A percentile compares a stretch with the other conserved stretches of the same genome.
These are phyloP conservation scores for Sporothrix pallida DNA, from an alignment of 2,329 filamentous ascomycete genomes.

Conservation along the genomic window DNA sequence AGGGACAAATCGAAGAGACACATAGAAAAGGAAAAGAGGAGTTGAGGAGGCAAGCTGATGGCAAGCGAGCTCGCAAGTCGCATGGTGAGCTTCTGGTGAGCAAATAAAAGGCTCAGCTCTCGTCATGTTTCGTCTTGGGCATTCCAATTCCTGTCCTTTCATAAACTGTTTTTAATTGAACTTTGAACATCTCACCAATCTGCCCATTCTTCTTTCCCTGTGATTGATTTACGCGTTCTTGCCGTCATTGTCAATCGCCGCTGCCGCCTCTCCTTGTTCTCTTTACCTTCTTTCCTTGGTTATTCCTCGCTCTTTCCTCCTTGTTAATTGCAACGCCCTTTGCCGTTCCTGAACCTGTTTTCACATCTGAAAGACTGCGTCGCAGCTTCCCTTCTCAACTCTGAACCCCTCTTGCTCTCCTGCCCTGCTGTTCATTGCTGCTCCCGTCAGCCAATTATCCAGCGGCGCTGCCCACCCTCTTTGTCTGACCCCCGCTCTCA, in stretches of 20 bases:
- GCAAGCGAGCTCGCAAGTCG: neutral
- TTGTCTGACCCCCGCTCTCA: slow-evolving; percentile 21
- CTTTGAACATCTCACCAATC: neutral
- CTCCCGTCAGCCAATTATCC: slow-evolving; percentile 41
- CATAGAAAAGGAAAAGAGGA: neutral
- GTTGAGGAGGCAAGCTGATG: neutral
- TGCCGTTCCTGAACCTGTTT: neutral
- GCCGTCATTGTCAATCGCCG: neutral
- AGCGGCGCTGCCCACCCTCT: slow-evolving; percentile 43
- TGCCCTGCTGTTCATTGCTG: slow-evolving; percentile 1
- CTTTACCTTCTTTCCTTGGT: neutral
- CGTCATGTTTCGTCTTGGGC: neutral
- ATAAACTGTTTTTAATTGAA: neutral
- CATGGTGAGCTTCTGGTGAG: neutral
- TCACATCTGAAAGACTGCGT: neutral
- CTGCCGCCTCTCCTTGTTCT: slow-evolving; percentile 4
- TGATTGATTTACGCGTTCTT: neutral
- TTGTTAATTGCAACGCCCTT: neutral
- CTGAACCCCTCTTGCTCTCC: neutral
- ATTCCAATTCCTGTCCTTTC: neutral
- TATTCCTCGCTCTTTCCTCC: neutral
- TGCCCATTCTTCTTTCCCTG: neutral
- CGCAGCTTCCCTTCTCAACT: neutral
- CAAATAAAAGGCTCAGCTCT: slow-evolving; percentile 16
- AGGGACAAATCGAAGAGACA: neutral